Percentiles rank a stretch among this genome's conserved stretches.
Evolutionary conservation across 805 yeast genomes (phyloP).

Genomic region (Schwanniomyces sp.): DNA sequence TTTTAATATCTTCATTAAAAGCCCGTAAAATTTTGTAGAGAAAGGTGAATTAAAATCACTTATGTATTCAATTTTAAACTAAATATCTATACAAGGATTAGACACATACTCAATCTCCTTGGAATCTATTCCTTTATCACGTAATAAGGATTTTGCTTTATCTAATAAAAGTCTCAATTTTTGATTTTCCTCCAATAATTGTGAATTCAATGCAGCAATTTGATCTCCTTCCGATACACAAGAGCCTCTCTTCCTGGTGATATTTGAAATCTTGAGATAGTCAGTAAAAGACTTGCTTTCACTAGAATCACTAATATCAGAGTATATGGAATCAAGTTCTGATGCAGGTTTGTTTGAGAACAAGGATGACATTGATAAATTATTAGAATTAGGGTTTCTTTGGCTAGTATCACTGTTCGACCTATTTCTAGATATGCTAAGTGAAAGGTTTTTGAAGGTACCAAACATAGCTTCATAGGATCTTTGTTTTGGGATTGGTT

Average conservation of each 20-base stretch:
- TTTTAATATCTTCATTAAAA: conserved; percentile 6
- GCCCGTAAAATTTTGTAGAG: no score
- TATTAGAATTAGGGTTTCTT: conserved; percentile 6
- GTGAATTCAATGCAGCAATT: neutral
- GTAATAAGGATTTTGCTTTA: conserved; percentile 23
- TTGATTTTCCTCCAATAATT: conserved; percentile 23
- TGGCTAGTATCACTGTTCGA: conserved; percentile 8
- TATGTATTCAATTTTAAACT: neutral
- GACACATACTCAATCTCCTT: conserved; percentile 13
- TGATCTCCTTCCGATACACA: neutral
- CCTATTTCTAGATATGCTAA: conserved; percentile 14
- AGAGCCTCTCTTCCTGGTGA: neutral
- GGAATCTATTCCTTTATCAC: conserved; percentile 5
- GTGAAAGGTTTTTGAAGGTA: conserved; percentile 26
- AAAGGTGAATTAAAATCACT: no score
- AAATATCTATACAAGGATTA: neutral
- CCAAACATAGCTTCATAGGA: conserved; percentile 31
- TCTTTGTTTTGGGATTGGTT: conserved; percentile 1
- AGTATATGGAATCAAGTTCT: conserved; percentile 29
- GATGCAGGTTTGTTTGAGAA: conserved; percentile 9
- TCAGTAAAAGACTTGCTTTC: conserved; percentile 15
- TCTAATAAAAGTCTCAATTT: conserved; percentile 23
- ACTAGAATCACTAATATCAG: conserved; percentile 19
- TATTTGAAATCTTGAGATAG: conserved; percentile 19
- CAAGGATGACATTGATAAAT: conserved; percentile 12